Conservation (phyloP, 805 yeast species). For the Yamadazyma sp. region DNA sequence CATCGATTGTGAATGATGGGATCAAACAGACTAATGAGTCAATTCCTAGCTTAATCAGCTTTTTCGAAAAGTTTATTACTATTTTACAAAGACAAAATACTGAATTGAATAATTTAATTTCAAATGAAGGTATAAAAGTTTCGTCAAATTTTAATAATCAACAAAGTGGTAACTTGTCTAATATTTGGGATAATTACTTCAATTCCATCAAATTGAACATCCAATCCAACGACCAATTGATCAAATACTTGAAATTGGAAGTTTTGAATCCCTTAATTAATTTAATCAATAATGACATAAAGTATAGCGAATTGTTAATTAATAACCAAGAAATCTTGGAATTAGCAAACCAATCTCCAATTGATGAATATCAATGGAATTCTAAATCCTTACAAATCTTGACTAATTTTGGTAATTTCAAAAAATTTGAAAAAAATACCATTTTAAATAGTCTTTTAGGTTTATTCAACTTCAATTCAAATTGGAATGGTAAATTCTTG, state of each 20-base stretch:
- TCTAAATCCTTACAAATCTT: slow-evolving; percentile 74
- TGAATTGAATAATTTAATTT: slow-evolving; percentile 61
- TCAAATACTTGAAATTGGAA: slow-evolving; percentile 48
- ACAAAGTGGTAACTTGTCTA: slow-evolving; percentile 38
- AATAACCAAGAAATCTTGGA: slow-evolving; percentile 43
- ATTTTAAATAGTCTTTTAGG: slow-evolving; percentile 63
- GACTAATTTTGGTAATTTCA: slow-evolving; percentile 71
- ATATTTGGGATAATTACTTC: slow-evolving; percentile 9
- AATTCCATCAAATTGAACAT: slow-evolving; percentile 44
- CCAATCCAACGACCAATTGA: slow-evolving; percentile 48
- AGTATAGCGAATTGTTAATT: slow-evolving; percentile 54
- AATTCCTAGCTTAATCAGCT: slow-evolving; percentile 27
- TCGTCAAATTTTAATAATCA: slow-evolving; percentile 4
- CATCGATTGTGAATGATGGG: slow-evolving; percentile 34
- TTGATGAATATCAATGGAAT: slow-evolving; percentile 65
- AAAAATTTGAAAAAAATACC: slow-evolving; percentile 53
- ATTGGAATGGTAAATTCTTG: slow-evolving; percentile 21
- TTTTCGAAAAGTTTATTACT: slow-evolving; percentile 27
- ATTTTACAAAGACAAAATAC: slow-evolving; percentile 38
- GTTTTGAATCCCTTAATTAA: slow-evolving; percentile 53
- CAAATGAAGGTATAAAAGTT: slow-evolving; percentile 10
- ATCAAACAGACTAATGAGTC: slow-evolving; percentile 27
- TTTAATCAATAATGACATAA: slow-evolving; percentile 50
- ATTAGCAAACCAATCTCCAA: slow-evolving; percentile 17
- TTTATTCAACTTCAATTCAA: slow-evolving; percentile 43